Percentiles rank a stretch among this genome's conserved stretches.
Evolutionary conservation across 306 rosid genomes (phyloP).

Genomic region (Cicer judaicum): DNA sequence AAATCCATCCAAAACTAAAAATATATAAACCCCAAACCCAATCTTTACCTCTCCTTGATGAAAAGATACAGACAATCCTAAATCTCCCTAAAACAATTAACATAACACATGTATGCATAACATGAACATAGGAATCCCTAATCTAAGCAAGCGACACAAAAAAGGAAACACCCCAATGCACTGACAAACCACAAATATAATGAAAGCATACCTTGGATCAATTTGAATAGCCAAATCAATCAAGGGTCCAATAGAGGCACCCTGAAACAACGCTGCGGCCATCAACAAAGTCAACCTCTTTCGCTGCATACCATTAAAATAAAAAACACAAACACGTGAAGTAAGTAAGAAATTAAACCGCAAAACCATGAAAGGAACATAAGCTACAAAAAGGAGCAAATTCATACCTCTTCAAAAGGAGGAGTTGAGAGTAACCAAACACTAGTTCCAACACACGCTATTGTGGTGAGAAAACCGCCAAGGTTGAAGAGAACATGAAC

Average conservation of each 20-base stretch:
- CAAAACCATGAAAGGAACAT: neutral
- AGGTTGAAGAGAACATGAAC: conserved; percentile 74
- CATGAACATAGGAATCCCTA: conserved; percentile 7
- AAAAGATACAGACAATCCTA: neutral
- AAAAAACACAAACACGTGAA: neutral
- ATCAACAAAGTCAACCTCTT: conserved; percentile 69
- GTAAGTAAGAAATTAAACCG: neutral
- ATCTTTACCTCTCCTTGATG: neutral
- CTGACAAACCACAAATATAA: neutral
- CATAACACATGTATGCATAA: neutral
- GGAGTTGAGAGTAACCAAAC: conserved; percentile 71
- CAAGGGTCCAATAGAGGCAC: conserved; percentile 92
- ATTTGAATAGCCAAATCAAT: conserved; percentile 68
- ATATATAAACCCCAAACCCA: neutral
- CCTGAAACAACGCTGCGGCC: conserved; percentile 65
- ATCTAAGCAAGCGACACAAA: neutral
- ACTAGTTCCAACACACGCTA: conserved; percentile 64
- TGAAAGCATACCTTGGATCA: conserved; percentile 66
- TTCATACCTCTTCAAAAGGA: conserved; percentile 67
- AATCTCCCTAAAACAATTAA: neutral
- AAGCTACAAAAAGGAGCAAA: neutral
- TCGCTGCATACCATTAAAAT: conserved; percentile 53
- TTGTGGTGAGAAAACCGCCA: conserved; percentile 82
- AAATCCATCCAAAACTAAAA: conserved; percentile 5
- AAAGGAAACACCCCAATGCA: neutral